Evolutionary conservation across 2,329 filamentous ascomycete species (phyloP).

Genomic region (Hypoxylon sp.): DNA sequence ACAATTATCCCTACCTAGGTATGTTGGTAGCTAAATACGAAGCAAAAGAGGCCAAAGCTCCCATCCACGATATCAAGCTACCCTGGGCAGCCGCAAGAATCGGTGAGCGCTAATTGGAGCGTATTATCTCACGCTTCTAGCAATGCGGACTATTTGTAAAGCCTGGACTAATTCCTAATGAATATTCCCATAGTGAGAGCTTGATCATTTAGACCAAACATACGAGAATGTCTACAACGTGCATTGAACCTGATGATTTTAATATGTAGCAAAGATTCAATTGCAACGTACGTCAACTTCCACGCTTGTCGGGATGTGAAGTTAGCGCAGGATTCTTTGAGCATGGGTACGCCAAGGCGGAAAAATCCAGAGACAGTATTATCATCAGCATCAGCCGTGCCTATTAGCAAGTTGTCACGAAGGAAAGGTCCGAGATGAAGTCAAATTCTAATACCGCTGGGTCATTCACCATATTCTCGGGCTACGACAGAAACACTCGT

Average conservation of each 20-base stretch:
- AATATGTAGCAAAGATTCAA: neutral
- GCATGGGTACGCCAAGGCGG: conserved; percentile 31
- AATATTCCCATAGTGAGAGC: neutral
- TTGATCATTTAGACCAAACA: conserved; percentile 3
- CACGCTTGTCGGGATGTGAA: conserved; percentile 18
- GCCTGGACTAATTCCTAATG: neutral
- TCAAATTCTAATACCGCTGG: conserved; percentile 10
- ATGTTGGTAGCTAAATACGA: neutral
- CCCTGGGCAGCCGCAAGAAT: conserved; percentile 33
- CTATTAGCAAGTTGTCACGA: conserved; percentile 15
- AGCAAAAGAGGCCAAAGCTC: conserved; percentile 28
- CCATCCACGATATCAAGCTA: conserved; percentile 31
- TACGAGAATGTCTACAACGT: neutral
- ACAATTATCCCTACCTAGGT: neutral
- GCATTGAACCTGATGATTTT: conserved; percentile 12
- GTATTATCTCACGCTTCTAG: conserved; percentile 5
- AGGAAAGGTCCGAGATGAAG: conserved; percentile 21
- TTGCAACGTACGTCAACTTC: neutral
- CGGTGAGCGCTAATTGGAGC: conserved; percentile 41
- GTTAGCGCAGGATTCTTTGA: conserved; percentile 20
- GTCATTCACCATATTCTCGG: conserved; percentile 7
- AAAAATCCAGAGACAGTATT: conserved; percentile 30
- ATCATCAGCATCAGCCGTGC: conserved; percentile 29
- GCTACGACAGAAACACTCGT: neutral
- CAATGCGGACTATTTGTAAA: conserved; percentile 5